A percentile compares a stretch with the other conserved stretches of the same genome.
These are phyloP conservation scores for Diaporthe aspalathi DNA, from an alignment of 2,329 filamentous ascomycete species.

Conservation along the genomic window DNA sequence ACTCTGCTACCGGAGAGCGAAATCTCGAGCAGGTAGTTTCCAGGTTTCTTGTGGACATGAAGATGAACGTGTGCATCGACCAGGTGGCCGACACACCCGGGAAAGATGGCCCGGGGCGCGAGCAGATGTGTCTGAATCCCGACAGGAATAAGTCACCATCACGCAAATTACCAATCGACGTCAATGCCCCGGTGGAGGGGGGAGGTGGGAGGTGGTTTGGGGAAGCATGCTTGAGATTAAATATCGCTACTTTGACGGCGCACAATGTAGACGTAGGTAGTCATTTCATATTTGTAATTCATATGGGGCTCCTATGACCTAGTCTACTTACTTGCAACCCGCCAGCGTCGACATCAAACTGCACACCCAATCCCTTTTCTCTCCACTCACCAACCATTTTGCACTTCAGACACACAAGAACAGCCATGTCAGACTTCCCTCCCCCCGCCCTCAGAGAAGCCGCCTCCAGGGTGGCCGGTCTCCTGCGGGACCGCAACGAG, in stretches of 20 bases:
- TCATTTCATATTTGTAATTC: background rate
- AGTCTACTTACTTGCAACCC: background rate
- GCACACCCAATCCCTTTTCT: background rate
- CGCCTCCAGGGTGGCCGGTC: slow-evolving; percentile 59
- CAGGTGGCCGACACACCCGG: background rate
- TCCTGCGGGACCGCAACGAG: slow-evolving; percentile 66
- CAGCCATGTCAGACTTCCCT: slow-evolving; percentile 35
- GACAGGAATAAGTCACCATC: background rate
- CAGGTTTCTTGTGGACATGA: background rate
- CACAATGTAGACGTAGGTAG: background rate
- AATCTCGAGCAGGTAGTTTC: no score
- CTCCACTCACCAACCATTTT: background rate
- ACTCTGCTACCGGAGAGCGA: background rate
- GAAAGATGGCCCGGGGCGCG: background rate
- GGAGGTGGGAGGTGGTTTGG: no score
- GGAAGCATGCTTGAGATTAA: no score
- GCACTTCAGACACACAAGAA: background rate
- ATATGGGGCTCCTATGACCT: background rate
- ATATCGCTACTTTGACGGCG: background rate
- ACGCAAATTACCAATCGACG: slow-evolving; percentile 9
- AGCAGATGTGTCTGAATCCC: background rate
- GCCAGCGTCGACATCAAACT: background rate
- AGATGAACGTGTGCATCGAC: no score
- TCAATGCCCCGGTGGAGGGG: background rate
- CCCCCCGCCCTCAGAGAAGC: slow-evolving; percentile 34